A percentile compares a stretch with the other conserved stretches of the same genome.
Evolutionary conservation across 2,329 filamentous ascomycete species (phyloP).

Genomic region (Didymella sp.): DNA sequence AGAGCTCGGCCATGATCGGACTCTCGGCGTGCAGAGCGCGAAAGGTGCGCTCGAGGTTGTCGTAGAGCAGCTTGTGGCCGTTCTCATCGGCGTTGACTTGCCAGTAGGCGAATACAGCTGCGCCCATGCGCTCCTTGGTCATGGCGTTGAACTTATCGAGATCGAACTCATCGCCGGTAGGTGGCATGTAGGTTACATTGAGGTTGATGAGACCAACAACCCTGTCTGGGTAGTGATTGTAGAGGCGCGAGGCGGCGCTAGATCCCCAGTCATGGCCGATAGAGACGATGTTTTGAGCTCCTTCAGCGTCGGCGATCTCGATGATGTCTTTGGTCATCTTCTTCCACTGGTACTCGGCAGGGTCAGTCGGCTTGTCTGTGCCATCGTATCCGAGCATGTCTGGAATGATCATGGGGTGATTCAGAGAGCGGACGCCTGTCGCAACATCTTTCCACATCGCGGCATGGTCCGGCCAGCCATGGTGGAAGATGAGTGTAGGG

Average conservation of each 20-base stretch:
- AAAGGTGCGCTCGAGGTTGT: slow-evolving; percentile 51
- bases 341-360: slow-evolving; percentile 31
- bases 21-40: slow-evolving; percentile 44
- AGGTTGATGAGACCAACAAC: slow-evolving; percentile 54
- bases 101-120: slow-evolving; percentile 55
- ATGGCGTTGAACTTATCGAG: slow-evolving; percentile 46
- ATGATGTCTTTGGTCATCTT: slow-evolving; percentile 34
- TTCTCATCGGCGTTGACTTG: slow-evolving; percentile 54
- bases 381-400: slow-evolving; percentile 51
- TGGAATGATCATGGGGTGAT: slow-evolving; percentile 50
- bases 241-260: slow-evolving; percentile 50
- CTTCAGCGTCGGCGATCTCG: slow-evolving; percentile 39
- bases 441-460: slow-evolving; percentile 55
- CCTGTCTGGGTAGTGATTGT: slow-evolving; percentile 52
- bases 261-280: slow-evolving; percentile 62
- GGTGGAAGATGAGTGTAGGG: slow-evolving; percentile 49
- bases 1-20: slow-evolving; percentile 46
- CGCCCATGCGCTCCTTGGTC: slow-evolving; percentile 48
- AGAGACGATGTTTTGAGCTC: slow-evolving; percentile 43
- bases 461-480: slow-evolving; percentile 60
- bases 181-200: slow-evolving; percentile 53
- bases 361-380: slow-evolving; percentile 44
- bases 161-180: slow-evolving; percentile 45
- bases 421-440: slow-evolving; percentile 49
- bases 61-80: slow-evolving; percentile 48